phyloP scores from a whole-genome alignment of 1,284 basidiomycete species.

The Ustilago vetiveriae region DNA sequence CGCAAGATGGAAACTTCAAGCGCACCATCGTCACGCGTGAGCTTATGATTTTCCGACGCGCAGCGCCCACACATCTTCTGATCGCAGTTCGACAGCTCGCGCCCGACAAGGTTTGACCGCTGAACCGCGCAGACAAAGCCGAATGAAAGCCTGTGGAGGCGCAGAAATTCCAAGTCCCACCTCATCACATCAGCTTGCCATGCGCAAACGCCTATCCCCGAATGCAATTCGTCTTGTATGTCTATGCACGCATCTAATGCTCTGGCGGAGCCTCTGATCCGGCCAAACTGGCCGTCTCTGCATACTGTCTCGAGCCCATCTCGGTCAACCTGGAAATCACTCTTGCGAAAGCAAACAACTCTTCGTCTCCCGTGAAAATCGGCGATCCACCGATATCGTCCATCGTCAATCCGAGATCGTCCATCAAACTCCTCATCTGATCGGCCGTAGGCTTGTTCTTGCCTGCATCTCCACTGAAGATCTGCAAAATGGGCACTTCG shows the following conservation, averaged over 20 bases:
- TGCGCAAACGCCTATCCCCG: too few species aligned
- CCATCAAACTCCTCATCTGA: constrained; percentile 64
- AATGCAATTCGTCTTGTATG: too few species aligned
- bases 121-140: too few species aligned
- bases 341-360: constrained; percentile 65
- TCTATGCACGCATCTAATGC: constrained; percentile 8
- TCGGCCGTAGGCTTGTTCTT: constrained; percentile 47
- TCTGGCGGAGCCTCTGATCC: constrained; percentile 28
- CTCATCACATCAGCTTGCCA: too few species aligned
- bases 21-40: too few species aligned
- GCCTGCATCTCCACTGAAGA: constrained; percentile 54
- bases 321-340: constrained; percentile 64
- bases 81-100: too few species aligned
- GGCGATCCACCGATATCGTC: constrained; percentile 62
- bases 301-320: constrained; percentile 62
- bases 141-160: too few species aligned
- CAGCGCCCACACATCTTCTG: too few species aligned
- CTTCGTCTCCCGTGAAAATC: constrained; percentile 66
- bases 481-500: constrained; percentile 63
- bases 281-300: constrained; percentile 24
- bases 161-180: too few species aligned
- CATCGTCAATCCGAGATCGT: constrained; percentile 62
- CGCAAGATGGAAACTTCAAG: too few species aligned
- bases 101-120: too few species aligned
- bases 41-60: too few species aligned